A percentile compares a stretch with the other conserved stretches of the same genome.
Evolutionary conservation across 2,329 filamentous ascomycete genomes (phyloP).

Genomic region (Xylariaceae sp.): DNA sequence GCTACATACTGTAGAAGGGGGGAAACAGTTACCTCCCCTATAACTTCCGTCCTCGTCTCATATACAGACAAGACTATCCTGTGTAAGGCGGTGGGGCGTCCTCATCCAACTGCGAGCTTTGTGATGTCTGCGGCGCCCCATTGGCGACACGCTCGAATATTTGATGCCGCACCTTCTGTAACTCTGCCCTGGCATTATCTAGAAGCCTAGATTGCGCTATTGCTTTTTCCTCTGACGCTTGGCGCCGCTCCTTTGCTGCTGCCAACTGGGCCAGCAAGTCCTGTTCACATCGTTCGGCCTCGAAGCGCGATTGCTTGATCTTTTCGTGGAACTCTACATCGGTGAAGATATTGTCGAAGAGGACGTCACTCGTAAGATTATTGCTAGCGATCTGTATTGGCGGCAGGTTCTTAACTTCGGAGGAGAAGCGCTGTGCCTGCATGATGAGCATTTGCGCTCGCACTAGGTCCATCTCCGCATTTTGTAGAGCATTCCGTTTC

Average conservation of each 20-base stretch:
- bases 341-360: constrained; percentile 62
- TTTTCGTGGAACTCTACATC: constrained; percentile 59
- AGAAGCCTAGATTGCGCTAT: constrained; percentile 42
- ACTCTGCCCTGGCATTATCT: constrained; percentile 42
- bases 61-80: too few species aligned
- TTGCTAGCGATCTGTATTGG: constrained; percentile 52
- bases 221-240: constrained; percentile 39
- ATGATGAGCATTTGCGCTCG: constrained; percentile 48
- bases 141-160: constrained; percentile 45
- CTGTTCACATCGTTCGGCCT: constrained; percentile 42
- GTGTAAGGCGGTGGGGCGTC: constrained; percentile 1
- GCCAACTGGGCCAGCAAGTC: constrained; percentile 41
- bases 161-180: constrained; percentile 53
- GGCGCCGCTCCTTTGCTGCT: constrained; percentile 30
- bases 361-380: constrained; percentile 54
- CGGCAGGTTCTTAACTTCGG: constrained; percentile 47
- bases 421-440: constrained; percentile 49
- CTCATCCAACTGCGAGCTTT: too few species aligned
- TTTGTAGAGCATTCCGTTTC: constrained; percentile 57
- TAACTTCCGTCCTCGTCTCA: too few species aligned
- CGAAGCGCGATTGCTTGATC: constrained; percentile 49
- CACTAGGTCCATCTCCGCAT: constrained; percentile 50
- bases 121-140: neutral
- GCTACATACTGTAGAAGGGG: too few species aligned
- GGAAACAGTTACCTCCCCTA: too few species aligned